Conservation (phyloP, 2,329 filamentous ascomycete species). For the Apiospora marii region DNA sequence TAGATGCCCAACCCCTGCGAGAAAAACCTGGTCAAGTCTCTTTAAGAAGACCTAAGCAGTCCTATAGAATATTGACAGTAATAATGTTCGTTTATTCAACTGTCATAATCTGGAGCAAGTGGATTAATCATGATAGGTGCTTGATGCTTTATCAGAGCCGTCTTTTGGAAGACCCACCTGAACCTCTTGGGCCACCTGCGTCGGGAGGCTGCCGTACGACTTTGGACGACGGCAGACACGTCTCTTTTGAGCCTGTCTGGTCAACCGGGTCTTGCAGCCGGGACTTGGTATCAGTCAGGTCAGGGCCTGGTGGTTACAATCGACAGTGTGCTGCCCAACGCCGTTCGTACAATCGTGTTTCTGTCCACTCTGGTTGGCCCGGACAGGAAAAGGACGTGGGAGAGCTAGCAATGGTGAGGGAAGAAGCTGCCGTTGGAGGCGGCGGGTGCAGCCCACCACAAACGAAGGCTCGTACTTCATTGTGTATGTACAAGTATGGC, state of each 20-base stretch:
- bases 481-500: background rate
- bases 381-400: background rate
- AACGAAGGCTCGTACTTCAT: slow-evolving; percentile 14
- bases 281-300: background rate
- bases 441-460: slow-evolving; percentile 18
- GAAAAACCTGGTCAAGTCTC: too few species aligned
- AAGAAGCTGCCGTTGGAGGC: slow-evolving; percentile 5
- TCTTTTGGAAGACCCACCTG: background rate
- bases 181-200: slow-evolving; percentile 6
- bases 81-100: too few species aligned
- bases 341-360: background rate
- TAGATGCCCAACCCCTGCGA: background rate
- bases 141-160: too few species aligned
- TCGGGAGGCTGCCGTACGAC: slow-evolving; percentile 15
- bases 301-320: background rate
- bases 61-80: too few species aligned
- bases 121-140: too few species aligned
- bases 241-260: slow-evolving; percentile 9
- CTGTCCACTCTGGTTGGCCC: slow-evolving; percentile 11
- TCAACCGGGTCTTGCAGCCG: background rate
- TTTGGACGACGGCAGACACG: slow-evolving; percentile 1
- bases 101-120: too few species aligned
- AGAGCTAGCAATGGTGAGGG: slow-evolving; percentile 20
- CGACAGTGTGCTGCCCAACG: background rate
- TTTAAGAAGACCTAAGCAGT: too few species aligned